phyloP scores from a whole-genome alignment of 345 rosid genomes.

The Anastatica hierochuntica region DNA sequence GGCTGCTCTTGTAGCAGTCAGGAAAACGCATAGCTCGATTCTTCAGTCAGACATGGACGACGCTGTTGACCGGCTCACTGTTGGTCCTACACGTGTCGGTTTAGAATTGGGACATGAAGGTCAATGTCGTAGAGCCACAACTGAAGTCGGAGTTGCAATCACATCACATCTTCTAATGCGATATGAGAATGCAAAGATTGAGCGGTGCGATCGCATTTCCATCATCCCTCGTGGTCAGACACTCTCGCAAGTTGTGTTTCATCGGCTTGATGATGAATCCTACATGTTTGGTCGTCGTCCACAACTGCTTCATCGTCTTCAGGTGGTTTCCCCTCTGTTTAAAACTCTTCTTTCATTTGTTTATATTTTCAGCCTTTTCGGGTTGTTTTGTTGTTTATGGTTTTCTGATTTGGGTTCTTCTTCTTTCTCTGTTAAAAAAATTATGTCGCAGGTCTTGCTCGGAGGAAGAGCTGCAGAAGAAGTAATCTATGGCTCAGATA shows the following conservation, averaged over 20 bases:
- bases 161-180: conserved; percentile 74
- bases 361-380: too few species aligned
- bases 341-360: not conserved
- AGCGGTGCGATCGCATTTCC: conserved; percentile 78
- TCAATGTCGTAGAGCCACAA: conserved; percentile 87
- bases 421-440: too few species aligned
- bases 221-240: conserved; percentile 90
- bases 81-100: conserved; percentile 84
- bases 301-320: conserved; percentile 85
- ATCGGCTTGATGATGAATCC: conserved; percentile 80
- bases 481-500: conserved; percentile 78
- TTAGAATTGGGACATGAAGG: conserved; percentile 70
- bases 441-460: conserved; percentile 51
- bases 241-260: conserved; percentile 71
- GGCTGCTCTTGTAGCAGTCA: conserved; percentile 93
- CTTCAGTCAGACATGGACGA: conserved; percentile 78
- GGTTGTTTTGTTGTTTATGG: too few species aligned
- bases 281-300: conserved; percentile 87
- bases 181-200: conserved; percentile 69
- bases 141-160: conserved; percentile 87
- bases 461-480: conserved; percentile 98
- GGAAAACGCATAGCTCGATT: conserved; percentile 63
- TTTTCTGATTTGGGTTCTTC: not conserved
- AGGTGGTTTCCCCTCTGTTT: conserved; percentile 33
- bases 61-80: conserved; percentile 89